Evolutionary conservation across 768 basidiomycete genomes (phyloP).

Genomic region (Rhodotorula diobovata): DNA sequence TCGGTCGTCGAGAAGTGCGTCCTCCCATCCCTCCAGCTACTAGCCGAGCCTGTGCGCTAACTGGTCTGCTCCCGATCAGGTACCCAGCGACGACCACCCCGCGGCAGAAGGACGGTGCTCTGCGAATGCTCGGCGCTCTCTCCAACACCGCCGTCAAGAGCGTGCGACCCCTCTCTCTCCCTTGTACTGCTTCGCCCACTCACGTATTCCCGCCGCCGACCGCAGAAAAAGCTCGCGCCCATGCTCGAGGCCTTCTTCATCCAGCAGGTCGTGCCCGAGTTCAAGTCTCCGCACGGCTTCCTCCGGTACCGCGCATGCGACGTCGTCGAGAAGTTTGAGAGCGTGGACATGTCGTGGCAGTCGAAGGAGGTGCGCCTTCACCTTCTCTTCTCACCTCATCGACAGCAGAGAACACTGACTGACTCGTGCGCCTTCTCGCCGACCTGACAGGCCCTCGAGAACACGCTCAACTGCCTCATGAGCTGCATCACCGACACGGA

Average conservation of each 20-base stretch:
- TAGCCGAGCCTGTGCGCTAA: background rate
- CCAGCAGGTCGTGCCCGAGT: constrained; percentile 69
- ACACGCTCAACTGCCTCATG: constrained; percentile 63
- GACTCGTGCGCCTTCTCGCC: too few species aligned
- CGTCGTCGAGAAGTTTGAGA: constrained; percentile 68
- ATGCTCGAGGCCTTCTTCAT: constrained; percentile 74
- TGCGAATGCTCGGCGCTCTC: constrained; percentile 74
- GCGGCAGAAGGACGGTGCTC: constrained; percentile 72
- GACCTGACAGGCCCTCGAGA: constrained; percentile 56
- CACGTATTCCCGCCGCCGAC: too few species aligned
- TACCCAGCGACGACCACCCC: constrained; percentile 47
- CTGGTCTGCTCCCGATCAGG: background rate
- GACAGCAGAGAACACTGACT: too few species aligned
- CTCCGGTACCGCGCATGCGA: constrained; percentile 76
- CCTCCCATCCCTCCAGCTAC: background rate
- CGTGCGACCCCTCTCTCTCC: constrained; percentile 48
- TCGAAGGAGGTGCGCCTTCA: constrained; percentile 56
- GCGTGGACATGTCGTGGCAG: constrained; percentile 64
- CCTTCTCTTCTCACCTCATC: background rate
- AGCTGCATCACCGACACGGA: constrained; percentile 69
- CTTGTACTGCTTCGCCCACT: background rate
- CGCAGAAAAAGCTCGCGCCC: constrained; percentile 57
- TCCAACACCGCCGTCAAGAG: constrained; percentile 77
- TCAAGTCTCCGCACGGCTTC: constrained; percentile 63
- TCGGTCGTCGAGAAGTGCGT: constrained; percentile 58